phyloP scores from a whole-genome alignment of 2,329 filamentous ascomycete genomes.

The Fusarium nodosum region DNA sequence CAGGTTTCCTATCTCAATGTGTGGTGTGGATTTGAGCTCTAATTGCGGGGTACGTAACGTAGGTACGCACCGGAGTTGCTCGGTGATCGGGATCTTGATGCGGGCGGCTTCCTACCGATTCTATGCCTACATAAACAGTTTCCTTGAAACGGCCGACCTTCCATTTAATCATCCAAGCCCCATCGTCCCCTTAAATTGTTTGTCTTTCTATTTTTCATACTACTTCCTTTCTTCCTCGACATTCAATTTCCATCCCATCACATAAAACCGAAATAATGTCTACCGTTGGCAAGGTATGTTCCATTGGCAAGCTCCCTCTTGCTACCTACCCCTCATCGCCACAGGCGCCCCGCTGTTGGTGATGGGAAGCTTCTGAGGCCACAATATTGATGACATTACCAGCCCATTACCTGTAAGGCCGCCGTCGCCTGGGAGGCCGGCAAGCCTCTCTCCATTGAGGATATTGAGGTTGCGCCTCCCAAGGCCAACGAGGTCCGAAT shows the following conservation, averaged over 20 bases:
- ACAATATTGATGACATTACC: slow-evolving; percentile 39
- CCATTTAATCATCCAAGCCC: slow-evolving; percentile 28
- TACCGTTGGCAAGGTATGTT: slow-evolving; percentile 66
- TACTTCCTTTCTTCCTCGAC: slow-evolving; percentile 28
- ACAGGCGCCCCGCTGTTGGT: slow-evolving; percentile 44
- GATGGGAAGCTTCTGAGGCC: slow-evolving; percentile 22
- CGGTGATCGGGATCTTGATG: slow-evolving; percentile 50
- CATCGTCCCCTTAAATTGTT: slow-evolving; percentile 31
- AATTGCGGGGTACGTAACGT: slow-evolving; percentile 49
- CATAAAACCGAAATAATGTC: slow-evolving; percentile 57
- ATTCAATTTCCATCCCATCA: slow-evolving; percentile 29
- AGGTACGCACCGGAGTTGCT: slow-evolving; percentile 44
- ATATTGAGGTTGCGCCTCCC: slow-evolving; percentile 91
- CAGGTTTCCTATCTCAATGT: slow-evolving; percentile 47
- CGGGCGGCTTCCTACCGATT: slow-evolving; percentile 39
- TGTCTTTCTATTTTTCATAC: slow-evolving; percentile 28
- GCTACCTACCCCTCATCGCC: slow-evolving; percentile 35
- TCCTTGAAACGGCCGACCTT: slow-evolving; percentile 15
- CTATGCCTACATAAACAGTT: slow-evolving; percentile 45
- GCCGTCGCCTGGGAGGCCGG: slow-evolving; percentile 98
- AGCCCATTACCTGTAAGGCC: slow-evolving; percentile 98
- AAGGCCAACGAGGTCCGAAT: slow-evolving; percentile 96
- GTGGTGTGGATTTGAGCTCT: slow-evolving; percentile 46
- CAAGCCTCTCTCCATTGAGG: slow-evolving; percentile 89
- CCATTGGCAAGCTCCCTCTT: slow-evolving; percentile 8